A percentile compares a stretch with the other conserved stretches of the same genome.
Evolutionary conservation across 2,329 filamentous ascomycete species (phyloP).

Genomic region (Pseudocercospora macadamiae): DNA sequence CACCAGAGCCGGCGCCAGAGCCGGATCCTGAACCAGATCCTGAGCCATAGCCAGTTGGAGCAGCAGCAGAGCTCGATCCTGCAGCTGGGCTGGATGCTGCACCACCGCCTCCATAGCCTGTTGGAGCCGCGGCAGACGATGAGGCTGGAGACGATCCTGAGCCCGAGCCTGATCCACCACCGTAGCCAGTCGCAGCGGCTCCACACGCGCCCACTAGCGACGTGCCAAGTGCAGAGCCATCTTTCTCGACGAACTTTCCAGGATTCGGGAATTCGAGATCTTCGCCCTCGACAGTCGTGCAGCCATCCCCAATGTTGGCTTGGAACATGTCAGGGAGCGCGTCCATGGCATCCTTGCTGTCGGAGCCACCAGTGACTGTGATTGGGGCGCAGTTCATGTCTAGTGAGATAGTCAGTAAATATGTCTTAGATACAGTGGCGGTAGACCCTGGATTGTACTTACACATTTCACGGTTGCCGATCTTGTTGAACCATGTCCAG

Average conservation of each 20-base stretch:
- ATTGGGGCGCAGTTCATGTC: conserved; percentile 93
- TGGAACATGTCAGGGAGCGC: conserved; percentile 71
- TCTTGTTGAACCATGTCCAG: conserved; percentile 92
- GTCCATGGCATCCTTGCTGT: conserved; percentile 54
- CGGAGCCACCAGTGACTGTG: conserved; percentile 57
- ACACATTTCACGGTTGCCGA: conserved; percentile 93
- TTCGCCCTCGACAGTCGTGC: conserved; percentile 55
- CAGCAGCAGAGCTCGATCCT: conserved; percentile 3
- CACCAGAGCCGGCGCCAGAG: neutral
- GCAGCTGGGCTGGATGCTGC: conserved; percentile 6
- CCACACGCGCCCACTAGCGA: conserved; percentile 7
- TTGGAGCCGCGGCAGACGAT: conserved; percentile 12
- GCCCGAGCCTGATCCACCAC: conserved; percentile 13
- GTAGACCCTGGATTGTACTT: too few relatives aligned
- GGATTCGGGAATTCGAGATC: conserved; percentile 66
- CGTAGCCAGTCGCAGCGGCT: conserved; percentile 9
- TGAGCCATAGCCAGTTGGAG: neutral
- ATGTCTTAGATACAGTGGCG: too few relatives aligned
- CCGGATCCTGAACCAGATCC: conserved; percentile 3
- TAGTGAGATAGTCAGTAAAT: too few relatives aligned
- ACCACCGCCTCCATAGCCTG: conserved; percentile 14
- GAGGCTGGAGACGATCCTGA: conserved; percentile 5
- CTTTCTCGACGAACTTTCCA: conserved; percentile 44
- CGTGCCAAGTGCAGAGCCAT: conserved; percentile 21
- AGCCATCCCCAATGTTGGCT: conserved; percentile 60